Evolutionary conservation across 2,329 filamentous ascomycete species (phyloP).

Genomic region (Coniella vitis): DNA sequence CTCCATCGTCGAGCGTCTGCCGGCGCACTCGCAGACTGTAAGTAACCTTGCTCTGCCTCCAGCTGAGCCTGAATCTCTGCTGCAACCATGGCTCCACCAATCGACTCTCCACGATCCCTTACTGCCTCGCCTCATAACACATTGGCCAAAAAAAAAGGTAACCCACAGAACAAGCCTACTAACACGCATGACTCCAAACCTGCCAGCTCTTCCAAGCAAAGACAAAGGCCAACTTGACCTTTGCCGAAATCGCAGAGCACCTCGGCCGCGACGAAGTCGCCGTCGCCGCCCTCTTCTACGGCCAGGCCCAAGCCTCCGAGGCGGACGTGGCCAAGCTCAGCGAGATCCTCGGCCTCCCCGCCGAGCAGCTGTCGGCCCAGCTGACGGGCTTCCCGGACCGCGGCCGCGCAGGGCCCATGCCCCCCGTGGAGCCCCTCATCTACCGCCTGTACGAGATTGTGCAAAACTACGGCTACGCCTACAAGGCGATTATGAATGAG

Average conservation of each 20-base stretch:
- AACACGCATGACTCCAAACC: no score
- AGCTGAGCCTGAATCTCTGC: background rate
- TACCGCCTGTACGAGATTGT: conserved; percentile 92
- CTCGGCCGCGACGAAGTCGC: conserved; percentile 78
- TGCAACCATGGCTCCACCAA: no score
- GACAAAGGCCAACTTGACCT: conserved; percentile 65
- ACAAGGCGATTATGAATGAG: conserved; percentile 92
- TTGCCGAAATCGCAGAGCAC: conserved; percentile 67
- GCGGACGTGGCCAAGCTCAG: conserved; percentile 54
- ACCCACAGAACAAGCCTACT: no score
- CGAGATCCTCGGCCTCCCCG: conserved; percentile 43
- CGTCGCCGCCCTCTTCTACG: conserved; percentile 84
- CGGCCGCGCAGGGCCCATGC: conserved; percentile 73
- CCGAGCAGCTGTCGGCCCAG: conserved; percentile 50
- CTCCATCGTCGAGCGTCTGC: conserved; percentile 62
- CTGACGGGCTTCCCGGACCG: conserved; percentile 73
- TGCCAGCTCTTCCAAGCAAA: conserved; percentile 69
- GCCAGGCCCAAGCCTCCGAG: conserved; percentile 48
- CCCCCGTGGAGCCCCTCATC: conserved; percentile 76
- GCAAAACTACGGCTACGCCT: conserved; percentile 94
- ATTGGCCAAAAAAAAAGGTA: no score
- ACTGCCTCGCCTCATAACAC: background rate
- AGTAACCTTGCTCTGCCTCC: background rate
- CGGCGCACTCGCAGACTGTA: conserved; percentile 55
- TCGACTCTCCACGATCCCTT: no score